Percentiles rank a stretch among this genome's conserved stretches.
Evolutionary conservation across 768 basidiomycete genomes (phyloP).

Genomic region (Suillus plorans): DNA sequence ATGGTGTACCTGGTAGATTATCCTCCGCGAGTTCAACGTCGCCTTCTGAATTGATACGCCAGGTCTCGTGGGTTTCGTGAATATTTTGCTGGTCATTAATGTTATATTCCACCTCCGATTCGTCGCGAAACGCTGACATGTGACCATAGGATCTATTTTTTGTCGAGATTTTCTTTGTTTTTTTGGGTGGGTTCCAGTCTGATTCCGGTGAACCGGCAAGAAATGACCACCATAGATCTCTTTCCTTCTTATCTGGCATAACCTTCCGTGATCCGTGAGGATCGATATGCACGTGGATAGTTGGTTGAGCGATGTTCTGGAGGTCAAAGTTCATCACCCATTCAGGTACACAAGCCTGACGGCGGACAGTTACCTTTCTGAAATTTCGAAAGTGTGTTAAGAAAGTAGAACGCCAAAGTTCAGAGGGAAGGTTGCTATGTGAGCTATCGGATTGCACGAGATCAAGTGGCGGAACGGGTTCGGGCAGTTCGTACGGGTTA

Average conservation of each 20-base stretch:
- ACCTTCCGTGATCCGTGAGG: slow-evolving; percentile 27
- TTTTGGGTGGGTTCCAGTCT: slow-evolving; percentile 62
- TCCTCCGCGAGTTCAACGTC: slow-evolving; percentile 38
- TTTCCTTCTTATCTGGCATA: slow-evolving; percentile 70
- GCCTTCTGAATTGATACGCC: slow-evolving; percentile 41
- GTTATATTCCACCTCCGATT: slow-evolving; percentile 8
- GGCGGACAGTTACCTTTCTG: slow-evolving; percentile 42
- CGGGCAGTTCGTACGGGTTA: slow-evolving; percentile 63
- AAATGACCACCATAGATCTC: slow-evolving; percentile 81
- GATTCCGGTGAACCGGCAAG: slow-evolving; percentile 65
- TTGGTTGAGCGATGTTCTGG: slow-evolving; percentile 69
- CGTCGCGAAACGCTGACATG: slow-evolving; percentile 40
- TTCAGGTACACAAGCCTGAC: background rate
- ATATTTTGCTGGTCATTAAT: background rate
- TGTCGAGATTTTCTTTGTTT: slow-evolving; percentile 21
- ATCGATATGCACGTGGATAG: slow-evolving; percentile 33
- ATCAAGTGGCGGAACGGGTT: slow-evolving; percentile 10
- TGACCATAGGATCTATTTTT: slow-evolving; percentile 14
- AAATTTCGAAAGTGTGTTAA: slow-evolving; percentile 64
- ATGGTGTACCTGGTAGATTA: slow-evolving; percentile 37
- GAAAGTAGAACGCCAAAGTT: slow-evolving; percentile 64
- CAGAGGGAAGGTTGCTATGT: slow-evolving; percentile 47
- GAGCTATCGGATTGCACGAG: slow-evolving; percentile 28
- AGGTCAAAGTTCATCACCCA: slow-evolving; percentile 10
- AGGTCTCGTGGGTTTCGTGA: slow-evolving; percentile 21